A percentile compares a stretch with the other conserved stretches of the same genome.
phyloP scores from a whole-genome alignment of 1,284 basidiomycete species.

The Tylopilus sp. region DNA sequence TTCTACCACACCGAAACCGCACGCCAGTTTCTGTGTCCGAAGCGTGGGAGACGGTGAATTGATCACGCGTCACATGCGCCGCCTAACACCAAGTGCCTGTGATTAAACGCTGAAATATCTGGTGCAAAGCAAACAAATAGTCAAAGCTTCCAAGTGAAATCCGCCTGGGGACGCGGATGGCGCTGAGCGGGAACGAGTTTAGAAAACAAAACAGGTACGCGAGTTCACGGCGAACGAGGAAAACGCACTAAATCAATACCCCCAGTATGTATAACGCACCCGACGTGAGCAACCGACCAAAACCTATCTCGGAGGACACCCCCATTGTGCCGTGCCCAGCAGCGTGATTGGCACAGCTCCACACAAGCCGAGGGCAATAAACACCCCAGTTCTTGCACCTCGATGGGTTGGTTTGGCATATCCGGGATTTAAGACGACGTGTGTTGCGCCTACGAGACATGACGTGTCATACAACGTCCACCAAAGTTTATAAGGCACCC shows the following conservation, averaged over 20 bases:
- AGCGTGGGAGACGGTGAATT: constrained; percentile 25
- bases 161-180: constrained; percentile 79
- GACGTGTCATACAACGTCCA: constrained; percentile 6
- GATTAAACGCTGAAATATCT: constrained; percentile 74
- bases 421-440: constrained; percentile 76
- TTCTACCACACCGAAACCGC: constrained; percentile 18
- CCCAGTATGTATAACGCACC: constrained; percentile 74
- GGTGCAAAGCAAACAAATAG: constrained; percentile 76
- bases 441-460: constrained; percentile 52
- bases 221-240: constrained; percentile 27
- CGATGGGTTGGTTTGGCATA: constrained; percentile 77
- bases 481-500: constrained; percentile 28
- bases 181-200: constrained; percentile 47
- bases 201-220: constrained; percentile 24
- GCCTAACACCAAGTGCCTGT: constrained; percentile 47
- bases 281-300: constrained; percentile 63
- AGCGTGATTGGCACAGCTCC: constrained; percentile 73
- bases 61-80: constrained; percentile 32
- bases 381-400: constrained; percentile 74
- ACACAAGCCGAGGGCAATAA: constrained; percentile 76
- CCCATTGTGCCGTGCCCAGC: constrained; percentile 54
- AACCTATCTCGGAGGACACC: constrained; percentile 61
- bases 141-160: constrained; percentile 79
- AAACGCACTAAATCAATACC: constrained; percentile 77
- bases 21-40: constrained; percentile 16